Percentiles rank a stretch among this genome's conserved stretches.
Evolutionary conservation across 257 asterid species (phyloP).

Genomic region (Fraxinus cuspidata): DNA sequence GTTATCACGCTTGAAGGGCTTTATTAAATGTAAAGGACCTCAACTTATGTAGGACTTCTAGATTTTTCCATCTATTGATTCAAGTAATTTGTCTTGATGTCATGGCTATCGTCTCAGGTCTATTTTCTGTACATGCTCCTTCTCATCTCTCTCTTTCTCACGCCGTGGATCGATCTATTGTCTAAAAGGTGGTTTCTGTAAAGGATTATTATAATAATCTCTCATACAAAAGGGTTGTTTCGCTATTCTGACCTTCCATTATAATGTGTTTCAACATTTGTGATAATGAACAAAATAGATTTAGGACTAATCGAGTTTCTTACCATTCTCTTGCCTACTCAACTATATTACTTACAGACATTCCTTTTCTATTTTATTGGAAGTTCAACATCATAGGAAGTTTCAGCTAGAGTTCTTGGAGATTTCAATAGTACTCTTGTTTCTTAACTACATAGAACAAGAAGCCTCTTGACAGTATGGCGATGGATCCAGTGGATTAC

Average conservation of each 20-base stretch:
- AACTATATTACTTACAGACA: slow-evolving; percentile 8
- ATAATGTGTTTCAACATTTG: neutral
- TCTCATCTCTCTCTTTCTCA: neutral
- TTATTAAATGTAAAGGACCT: neutral
- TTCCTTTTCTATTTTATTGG: neutral
- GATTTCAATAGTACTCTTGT: slow-evolving; percentile 2
- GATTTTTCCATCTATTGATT: neutral
- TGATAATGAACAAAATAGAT: neutral
- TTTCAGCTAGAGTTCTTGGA: neutral
- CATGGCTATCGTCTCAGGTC: neutral
- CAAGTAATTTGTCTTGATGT: too few relatives aligned
- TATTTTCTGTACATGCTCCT: neutral
- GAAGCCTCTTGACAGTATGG: neutral
- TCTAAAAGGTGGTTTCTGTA: too few relatives aligned
- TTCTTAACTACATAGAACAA: neutral
- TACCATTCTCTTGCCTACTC: neutral
- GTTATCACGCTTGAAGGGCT: neutral
- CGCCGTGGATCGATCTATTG: too few relatives aligned
- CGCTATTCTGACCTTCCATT: too few relatives aligned
- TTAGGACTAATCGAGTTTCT: neutral
- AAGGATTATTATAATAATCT: too few relatives aligned
- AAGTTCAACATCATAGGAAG: slow-evolving; percentile 5
- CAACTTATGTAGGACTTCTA: neutral
- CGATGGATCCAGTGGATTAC: slow-evolving; percentile 18
- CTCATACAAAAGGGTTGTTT: too few relatives aligned